Conservation (phyloP, 306 rosid species). For the Glycine soja region DNA sequence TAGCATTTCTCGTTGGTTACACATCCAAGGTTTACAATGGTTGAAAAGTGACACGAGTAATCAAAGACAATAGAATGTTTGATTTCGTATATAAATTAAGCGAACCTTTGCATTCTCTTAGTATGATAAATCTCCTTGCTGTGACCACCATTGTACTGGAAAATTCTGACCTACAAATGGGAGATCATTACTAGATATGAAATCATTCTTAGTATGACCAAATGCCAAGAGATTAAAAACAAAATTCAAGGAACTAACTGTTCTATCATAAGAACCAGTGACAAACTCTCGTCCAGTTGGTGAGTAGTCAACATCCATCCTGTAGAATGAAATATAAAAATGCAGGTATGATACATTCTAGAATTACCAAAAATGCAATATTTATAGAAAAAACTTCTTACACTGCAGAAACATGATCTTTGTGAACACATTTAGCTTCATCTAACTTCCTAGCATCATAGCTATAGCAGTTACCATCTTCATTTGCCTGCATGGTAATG, state of each 20-base stretch:
- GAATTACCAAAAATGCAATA: slow-evolving; percentile 18
- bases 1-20: not conserved
- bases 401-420: slow-evolving; percentile 97
- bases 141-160: slow-evolving; percentile 91
- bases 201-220: not conserved
- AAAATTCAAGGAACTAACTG: slow-evolving; percentile 67
- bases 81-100: slow-evolving; percentile 6
- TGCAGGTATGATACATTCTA: not conserved
- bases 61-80: slow-evolving; percentile 34
- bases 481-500: slow-evolving; percentile 77
- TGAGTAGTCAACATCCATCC: slow-evolving; percentile 95
- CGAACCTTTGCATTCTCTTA: slow-evolving; percentile 94
- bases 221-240: slow-evolving; percentile 17
- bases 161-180: slow-evolving; percentile 73
- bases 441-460: slow-evolving; percentile 76
- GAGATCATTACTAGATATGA: not conserved
- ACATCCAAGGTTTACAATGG: not conserved
- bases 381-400: slow-evolving; percentile 52
- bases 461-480: slow-evolving; percentile 86
- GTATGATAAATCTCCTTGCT: slow-evolving; percentile 94
- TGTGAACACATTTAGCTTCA: slow-evolving; percentile 89
- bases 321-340: slow-evolving; percentile 48
- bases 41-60: not conserved
- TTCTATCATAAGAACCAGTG: slow-evolving; percentile 96
- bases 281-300: slow-evolving; percentile 99